Evolutionary conservation across 1,284 basidiomycete genomes (phyloP), one percentile per base, ranked within the genome.

Genomic region (Omphalotus olearius): DNA sequence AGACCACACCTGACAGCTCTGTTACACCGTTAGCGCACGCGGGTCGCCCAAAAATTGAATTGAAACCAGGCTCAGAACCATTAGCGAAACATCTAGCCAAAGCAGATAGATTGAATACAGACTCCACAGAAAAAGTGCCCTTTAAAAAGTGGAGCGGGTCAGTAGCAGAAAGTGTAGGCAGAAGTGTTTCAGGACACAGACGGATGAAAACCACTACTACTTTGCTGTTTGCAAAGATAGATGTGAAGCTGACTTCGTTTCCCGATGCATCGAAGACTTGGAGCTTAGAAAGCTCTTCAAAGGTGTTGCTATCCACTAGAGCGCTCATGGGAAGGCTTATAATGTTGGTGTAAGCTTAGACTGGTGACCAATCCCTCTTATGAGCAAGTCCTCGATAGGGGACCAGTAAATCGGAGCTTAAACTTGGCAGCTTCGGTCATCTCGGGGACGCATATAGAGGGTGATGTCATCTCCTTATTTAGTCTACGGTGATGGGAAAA

Each of bases 111-210:
- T 17, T 7, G 30, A 13, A 35, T 35, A 51, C 73, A 54, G 66
- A 83, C 82, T 25, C 80, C 82, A 58, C 83, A 84, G 60, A 83
- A 82, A 63, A 85, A 85, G 60, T 85, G 82, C 11, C 80, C 82
- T 82, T n/a, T n/a, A n/a, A n/a, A n/a, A 39, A 25, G 33, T 39
- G 28, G 9, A 43, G n/a, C 25, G n/a, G 23, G 40, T 47, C 35
- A 45, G 43, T 5, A 47, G 35, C 11, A 50, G 45, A 44, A 56
- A 41, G 14, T 7, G 36, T 16, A 20, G 9, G n/a, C 39, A 28
- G 17, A 35, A 16, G 28, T 35, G 6, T 36, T 28, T 7, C 6
- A 23, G 30, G 30, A 56, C 50, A 66, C 76, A 56, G 52, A 83
- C 85, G 76, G 53, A 86, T 82, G 62, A 87, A 87, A 6, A 87